phyloP scores from a whole-genome alignment of 2,329 filamentous ascomycete genomes.

The Fusarium keratoplasticum region DNA sequence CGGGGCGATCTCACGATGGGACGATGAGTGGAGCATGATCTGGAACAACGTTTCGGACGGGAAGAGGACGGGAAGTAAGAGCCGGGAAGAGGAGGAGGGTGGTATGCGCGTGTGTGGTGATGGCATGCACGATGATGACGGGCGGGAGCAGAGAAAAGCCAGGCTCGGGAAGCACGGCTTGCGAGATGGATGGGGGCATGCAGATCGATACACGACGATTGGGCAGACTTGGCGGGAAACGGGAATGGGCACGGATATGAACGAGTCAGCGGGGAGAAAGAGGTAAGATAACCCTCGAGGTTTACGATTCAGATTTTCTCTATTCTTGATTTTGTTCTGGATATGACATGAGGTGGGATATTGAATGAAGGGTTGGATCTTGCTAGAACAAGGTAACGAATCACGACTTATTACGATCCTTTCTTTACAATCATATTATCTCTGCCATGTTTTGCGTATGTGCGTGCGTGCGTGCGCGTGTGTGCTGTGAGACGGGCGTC shows the following conservation, averaged over 20 bases:
- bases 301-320: constrained; percentile 7
- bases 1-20: constrained; percentile 8
- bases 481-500: neutral
- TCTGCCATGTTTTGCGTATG: neutral
- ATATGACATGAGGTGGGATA: constrained; percentile 3
- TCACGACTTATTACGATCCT: constrained; percentile 37
- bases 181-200: constrained; percentile 23
- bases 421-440: neutral
- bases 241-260: constrained; percentile 20
- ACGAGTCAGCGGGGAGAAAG: constrained; percentile 7
- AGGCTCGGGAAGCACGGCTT: constrained; percentile 42
- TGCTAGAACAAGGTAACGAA: constrained; percentile 39
- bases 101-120: constrained; percentile 10
- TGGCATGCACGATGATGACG: constrained; percentile 42
- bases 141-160: constrained; percentile 26
- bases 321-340: constrained; percentile 9
- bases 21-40: constrained; percentile 24
- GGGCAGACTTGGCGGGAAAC: constrained; percentile 21
- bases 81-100: constrained; percentile 16
- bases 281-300: constrained; percentile 16
- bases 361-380: constrained; percentile 19
- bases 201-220: constrained; percentile 35
- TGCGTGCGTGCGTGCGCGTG: neutral
- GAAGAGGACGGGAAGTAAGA: constrained; percentile 10
- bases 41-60: constrained; percentile 17